These are phyloP conservation scores for Limtongia smithiae DNA, from an alignment of 805 yeast genomes.

Conservation along the genomic window DNA sequence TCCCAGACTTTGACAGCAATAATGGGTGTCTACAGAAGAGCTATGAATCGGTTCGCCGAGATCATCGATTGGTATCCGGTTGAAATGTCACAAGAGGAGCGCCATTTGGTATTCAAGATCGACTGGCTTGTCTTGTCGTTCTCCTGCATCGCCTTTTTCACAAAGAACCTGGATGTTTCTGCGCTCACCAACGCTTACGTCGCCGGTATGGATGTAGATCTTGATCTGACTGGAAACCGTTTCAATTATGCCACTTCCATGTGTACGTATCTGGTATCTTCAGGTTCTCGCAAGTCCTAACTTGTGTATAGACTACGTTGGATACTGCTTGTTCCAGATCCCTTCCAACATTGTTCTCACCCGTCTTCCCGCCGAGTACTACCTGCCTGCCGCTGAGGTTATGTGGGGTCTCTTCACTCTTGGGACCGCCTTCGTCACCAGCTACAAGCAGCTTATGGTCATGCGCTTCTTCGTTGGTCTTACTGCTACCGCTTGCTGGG, in stretches of 20 bases:
- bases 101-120: slow-evolving; percentile 48
- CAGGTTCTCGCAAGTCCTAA: background rate
- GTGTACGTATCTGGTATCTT: slow-evolving; percentile 50
- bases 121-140: slow-evolving; percentile 55
- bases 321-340: slow-evolving; percentile 41
- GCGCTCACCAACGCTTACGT: slow-evolving; percentile 65
- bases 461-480: slow-evolving; percentile 43
- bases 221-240: slow-evolving; percentile 60
- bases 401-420: slow-evolving; percentile 40
- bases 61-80: slow-evolving; percentile 23
- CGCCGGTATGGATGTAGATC: slow-evolving; percentile 56
- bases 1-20: too few species aligned
- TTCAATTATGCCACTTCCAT: slow-evolving; percentile 47
- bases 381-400: slow-evolving; percentile 38
- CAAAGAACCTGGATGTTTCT: slow-evolving; percentile 59
- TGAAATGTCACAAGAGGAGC: slow-evolving; percentile 44
- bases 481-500: slow-evolving; percentile 44
- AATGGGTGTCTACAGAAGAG: background rate
- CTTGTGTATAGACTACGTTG: slow-evolving; percentile 29
- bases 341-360: slow-evolving; percentile 40
- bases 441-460: slow-evolving; percentile 35
- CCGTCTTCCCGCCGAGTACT: slow-evolving; percentile 33
- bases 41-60: slow-evolving; percentile 8
- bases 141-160: slow-evolving; percentile 62
- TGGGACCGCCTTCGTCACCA: slow-evolving; percentile 34